A percentile compares a stretch with the other conserved stretches of the same genome.
These are phyloP conservation scores for Juglanconis oblonga DNA, from an alignment of 2,329 filamentous ascomycete genomes.

Conservation along the genomic window DNA sequence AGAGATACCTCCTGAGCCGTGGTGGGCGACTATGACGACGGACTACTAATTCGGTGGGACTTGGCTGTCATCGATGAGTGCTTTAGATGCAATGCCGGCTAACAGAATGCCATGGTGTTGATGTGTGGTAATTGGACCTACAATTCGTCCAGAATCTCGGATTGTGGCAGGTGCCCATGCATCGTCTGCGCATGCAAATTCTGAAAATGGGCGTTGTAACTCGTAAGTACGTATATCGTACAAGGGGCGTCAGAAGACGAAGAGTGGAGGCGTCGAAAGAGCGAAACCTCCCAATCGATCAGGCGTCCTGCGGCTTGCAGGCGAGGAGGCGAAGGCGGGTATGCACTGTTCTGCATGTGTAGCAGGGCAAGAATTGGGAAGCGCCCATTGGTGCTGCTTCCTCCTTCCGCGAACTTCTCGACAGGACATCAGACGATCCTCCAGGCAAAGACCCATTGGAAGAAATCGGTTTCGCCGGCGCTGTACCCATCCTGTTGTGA, in stretches of 20 bases:
- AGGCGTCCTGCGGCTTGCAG: neutral
- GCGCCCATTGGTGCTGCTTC: neutral
- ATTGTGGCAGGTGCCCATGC: neutral
- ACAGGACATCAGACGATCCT: neutral
- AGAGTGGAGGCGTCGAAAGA: neutral
- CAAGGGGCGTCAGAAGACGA: neutral
- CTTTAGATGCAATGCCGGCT: too few relatives aligned
- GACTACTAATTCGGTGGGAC: neutral
- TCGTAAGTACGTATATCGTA: neutral
- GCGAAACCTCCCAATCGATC: neutral
- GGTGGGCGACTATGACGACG: too few relatives aligned
- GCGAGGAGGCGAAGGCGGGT: neutral
- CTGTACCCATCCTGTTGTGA: neutral
- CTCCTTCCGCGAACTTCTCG: neutral
- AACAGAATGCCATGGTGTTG: neutral
- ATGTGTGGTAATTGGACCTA: neutral
- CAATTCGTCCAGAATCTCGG: neutral
- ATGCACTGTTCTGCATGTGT: constrained; percentile 8
- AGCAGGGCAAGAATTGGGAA: neutral
- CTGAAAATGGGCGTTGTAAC: neutral
- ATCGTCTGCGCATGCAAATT: neutral
- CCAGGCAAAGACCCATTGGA: neutral
- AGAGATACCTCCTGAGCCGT: too few relatives aligned
- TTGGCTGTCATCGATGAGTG: too few relatives aligned
- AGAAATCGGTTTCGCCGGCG: neutral